phyloP scores from a whole-genome alignment of 2,329 filamentous ascomycete genomes.

The Hymenoscyphus infarciens region DNA sequence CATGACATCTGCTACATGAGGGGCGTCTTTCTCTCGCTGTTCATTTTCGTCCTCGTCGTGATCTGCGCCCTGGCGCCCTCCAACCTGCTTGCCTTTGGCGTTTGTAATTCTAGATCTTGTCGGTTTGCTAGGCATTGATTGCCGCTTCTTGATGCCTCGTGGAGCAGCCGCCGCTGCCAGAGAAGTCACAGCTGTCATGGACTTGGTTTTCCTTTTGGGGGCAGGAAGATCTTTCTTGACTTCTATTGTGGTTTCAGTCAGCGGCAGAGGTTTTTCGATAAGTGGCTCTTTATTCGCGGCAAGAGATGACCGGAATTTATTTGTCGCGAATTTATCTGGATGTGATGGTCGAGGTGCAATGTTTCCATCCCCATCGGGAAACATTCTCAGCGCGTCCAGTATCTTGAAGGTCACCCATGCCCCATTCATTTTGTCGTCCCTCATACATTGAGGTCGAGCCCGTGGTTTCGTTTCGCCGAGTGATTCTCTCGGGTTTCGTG shows the following conservation, averaged over 20 bases:
- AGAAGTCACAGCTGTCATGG: conserved; percentile 2
- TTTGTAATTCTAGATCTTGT: not conserved
- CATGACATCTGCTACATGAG: not conserved
- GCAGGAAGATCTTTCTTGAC: conserved; percentile 8
- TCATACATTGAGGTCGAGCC: conserved; percentile 22
- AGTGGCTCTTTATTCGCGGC: not conserved
- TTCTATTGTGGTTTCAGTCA: not conserved
- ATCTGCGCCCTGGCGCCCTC: too few relatives aligned
- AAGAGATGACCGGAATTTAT: conserved; percentile 2
- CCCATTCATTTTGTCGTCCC: conserved; percentile 33
- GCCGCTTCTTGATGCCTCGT: conserved; percentile 12
- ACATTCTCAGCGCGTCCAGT: conserved; percentile 25
- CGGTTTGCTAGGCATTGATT: conserved; percentile 12
- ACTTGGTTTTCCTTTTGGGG: conserved; percentile 14
- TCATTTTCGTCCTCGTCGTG: not conserved
- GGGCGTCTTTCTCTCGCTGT: not conserved
- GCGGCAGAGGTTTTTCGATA: conserved; percentile 1
- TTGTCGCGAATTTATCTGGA: conserved; percentile 15
- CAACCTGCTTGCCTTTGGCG: not conserved
- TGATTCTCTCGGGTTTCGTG: conserved; percentile 9
- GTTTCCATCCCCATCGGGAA: conserved; percentile 23
- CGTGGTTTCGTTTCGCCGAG: not conserved
- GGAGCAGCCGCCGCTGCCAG: not conserved
- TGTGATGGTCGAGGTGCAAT: conserved; percentile 20
- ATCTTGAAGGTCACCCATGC: conserved; percentile 33